Conservation (phyloP, 2,329 filamentous ascomycete genomes). For the Camillea tinctor region DNA sequence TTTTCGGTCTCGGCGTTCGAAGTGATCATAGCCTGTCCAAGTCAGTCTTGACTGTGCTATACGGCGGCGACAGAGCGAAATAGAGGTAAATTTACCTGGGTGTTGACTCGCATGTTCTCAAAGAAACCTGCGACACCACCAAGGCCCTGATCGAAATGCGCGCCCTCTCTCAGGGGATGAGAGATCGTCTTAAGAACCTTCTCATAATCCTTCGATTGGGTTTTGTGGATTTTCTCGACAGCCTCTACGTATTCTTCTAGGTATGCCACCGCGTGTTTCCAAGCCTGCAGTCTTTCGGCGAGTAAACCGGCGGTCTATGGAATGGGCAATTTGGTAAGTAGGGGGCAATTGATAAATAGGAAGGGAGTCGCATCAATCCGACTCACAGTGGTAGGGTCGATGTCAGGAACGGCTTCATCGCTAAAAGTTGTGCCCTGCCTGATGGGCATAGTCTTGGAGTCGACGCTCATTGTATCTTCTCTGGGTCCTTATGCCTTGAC, state of each 20-base stretch:
- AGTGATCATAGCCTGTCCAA: slow-evolving; percentile 73
- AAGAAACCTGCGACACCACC: slow-evolving; percentile 88
- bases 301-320: slow-evolving; percentile 73
- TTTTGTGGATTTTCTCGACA: slow-evolving; percentile 82
- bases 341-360: slow-evolving; percentile 3
- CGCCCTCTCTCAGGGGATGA: slow-evolving; percentile 80
- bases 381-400: slow-evolving; percentile 58
- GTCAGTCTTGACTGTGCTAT: slow-evolving; percentile 6
- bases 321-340: slow-evolving; percentile 4
- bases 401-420: slow-evolving; percentile 59
- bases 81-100: slow-evolving; percentile 51
- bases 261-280: slow-evolving; percentile 91
- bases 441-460: slow-evolving; percentile 40
- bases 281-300: slow-evolving; percentile 83
- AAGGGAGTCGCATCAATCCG: neutral
- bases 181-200: slow-evolving; percentile 90
- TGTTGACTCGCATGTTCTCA: slow-evolving; percentile 91
- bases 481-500: neutral
- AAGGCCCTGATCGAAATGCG: slow-evolving; percentile 90
- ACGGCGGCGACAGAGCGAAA: neutral
- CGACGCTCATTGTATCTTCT: slow-evolving; percentile 30
- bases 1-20: slow-evolving; percentile 90
- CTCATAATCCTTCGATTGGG: slow-evolving; percentile 91
- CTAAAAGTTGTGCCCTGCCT: slow-evolving; percentile 47
- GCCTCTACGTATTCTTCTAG: slow-evolving; percentile 86